Evolutionary conservation across 108 stramenopile species (phyloP).

Genomic region (Skeletonema menzelii): DNA sequence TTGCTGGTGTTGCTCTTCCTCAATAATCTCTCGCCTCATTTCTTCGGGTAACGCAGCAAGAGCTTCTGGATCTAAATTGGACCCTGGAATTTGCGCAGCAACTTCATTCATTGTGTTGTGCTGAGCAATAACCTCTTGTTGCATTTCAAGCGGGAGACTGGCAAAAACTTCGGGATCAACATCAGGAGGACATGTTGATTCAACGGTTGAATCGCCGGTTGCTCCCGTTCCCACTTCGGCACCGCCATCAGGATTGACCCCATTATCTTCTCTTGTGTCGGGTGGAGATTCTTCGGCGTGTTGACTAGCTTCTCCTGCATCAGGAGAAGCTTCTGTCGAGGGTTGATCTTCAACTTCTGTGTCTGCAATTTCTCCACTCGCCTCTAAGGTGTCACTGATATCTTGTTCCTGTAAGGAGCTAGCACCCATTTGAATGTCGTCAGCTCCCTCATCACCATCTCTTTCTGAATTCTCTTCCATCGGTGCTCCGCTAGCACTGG

Average conservation of each 20-base stretch:
- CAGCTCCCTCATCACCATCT: constrained; percentile 2
- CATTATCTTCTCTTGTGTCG: not conserved
- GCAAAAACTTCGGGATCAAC: constrained; percentile 91
- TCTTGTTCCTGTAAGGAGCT: not conserved
- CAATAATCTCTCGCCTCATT: constrained; percentile 92
- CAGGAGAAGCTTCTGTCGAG: not conserved
- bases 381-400: not conserved
- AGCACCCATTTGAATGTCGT: not conserved
- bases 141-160: constrained; percentile 90
- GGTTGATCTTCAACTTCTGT: not conserved
- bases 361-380: not conserved
- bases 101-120: constrained; percentile 59
- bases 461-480: constrained; percentile 9
- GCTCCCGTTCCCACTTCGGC: not conserved
- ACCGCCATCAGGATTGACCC: not conserved
- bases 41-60: constrained; percentile 95
- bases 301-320: not conserved
- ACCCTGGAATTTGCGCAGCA: constrained; percentile 69
- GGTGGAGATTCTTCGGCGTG: not conserved
- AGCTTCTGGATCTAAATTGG: constrained; percentile 92
- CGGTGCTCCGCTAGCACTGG: constrained; percentile 1
- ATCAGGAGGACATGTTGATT: constrained; percentile 84
- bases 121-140: constrained; percentile 85
- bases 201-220: constrained; percentile 1
- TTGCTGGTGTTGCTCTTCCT: constrained; percentile 89